phyloP scores from a whole-genome alignment of 306 rosid species.

The Mimosa pudica region DNA sequence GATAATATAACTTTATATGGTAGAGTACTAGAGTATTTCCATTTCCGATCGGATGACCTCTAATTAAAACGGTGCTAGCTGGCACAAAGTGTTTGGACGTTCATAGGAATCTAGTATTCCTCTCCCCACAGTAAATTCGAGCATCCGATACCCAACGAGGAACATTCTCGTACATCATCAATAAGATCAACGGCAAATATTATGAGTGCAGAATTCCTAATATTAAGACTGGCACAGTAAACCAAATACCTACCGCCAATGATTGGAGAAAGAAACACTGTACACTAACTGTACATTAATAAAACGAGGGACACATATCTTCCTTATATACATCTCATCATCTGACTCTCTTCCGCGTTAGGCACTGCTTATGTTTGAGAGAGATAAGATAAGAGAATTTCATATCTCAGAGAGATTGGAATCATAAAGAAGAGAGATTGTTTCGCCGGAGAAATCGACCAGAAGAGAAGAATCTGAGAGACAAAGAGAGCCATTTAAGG shows the following conservation, averaged over 20 bases:
- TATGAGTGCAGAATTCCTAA: neutral
- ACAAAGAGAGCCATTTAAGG: constrained; percentile 46
- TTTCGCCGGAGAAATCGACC: neutral
- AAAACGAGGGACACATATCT: constrained; percentile 1
- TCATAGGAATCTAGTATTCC: neutral
- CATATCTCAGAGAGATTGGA: neutral
- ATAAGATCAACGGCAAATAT: neutral
- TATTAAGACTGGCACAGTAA: neutral
- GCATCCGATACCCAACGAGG: too few species aligned
- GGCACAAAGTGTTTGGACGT: constrained; percentile 24
- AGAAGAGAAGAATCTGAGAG: neutral
- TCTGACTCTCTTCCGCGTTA: neutral
- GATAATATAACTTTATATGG: too few species aligned
- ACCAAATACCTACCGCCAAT: constrained; percentile 11
- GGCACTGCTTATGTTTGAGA: neutral
- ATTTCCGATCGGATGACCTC: too few species aligned
- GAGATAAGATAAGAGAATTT: neutral
- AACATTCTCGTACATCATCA: neutral
- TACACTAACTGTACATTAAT: neutral
- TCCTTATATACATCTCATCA: neutral
- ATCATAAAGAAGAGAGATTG: neutral
- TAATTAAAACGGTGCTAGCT: constrained; percentile 9
- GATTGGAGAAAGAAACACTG: constrained; percentile 14
- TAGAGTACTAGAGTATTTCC: too few species aligned
- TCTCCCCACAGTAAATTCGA: neutral